Base-by-base conservation (phyloP, 306 rosid genomes). In the Rubus idaeus region DNA sequence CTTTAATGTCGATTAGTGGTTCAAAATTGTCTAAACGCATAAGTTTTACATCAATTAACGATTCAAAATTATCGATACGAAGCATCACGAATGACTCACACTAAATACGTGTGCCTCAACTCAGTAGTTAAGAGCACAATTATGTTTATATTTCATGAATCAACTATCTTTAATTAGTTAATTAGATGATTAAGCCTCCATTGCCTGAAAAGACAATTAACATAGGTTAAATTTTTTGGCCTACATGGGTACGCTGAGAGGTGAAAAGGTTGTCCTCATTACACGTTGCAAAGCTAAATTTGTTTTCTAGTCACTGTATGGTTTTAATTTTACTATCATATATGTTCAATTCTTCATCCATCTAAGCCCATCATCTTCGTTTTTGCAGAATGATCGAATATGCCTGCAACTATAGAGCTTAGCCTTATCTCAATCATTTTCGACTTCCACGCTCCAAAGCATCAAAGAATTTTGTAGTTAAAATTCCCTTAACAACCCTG, bases 301-400 rank as follows among this genome's bases (percentile, higher is more conserved):
- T 5, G 26, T 74, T 4, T 23, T 7, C 14, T 5, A 14, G 44
- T 5, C 51, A 30, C 46, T 10, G 12, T 8, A 4, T 52, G 2
- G 42, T 17, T 71, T 51, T 44, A 1, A 23, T 68, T 23, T 21
- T 0, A 46, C 6, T 30, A 49, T 60, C 47, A 37, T n/a, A n/a
- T n/a, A n/a, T 53, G 8, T 23, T 23, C 8, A 3, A 8, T 5
- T 45, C 11, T 49, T n/a, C 49, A 51, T 11, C 26, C 53, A 37
- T 44, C 75, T 63, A 52, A 68, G 44, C 21, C 40, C 66, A 37
- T 76, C 52, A 40, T 53, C 79, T 58, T 80, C 53, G 26, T 51
- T 61, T 30, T 21, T 49, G 52, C 47, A 39, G 46, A 60, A 60
- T 61, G 84, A 26, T 26, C 30, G 30, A 74, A 84, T 84, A 84